phyloP scores from a whole-genome alignment of 1,284 basidiomycete species.

The Grifola frondosa region DNA sequence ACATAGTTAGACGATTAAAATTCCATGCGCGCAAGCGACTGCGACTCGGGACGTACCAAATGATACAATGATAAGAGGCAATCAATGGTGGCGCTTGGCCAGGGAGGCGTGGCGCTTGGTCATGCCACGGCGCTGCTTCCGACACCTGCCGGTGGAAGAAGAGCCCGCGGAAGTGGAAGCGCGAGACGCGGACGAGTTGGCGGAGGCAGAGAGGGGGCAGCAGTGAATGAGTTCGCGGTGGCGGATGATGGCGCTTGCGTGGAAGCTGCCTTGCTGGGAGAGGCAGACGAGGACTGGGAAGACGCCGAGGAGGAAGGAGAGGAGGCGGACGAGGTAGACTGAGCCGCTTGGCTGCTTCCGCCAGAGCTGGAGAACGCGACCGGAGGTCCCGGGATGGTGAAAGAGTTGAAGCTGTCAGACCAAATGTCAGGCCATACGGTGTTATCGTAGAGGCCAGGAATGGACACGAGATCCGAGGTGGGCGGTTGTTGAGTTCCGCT shows the following conservation, averaged over 20 bases:
- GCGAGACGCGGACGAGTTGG: background rate
- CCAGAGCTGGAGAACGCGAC: slow-evolving; percentile 19
- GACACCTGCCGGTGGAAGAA: slow-evolving; percentile 23
- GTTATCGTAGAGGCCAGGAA: slow-evolving; percentile 28
- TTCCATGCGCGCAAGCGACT: too few relatives aligned
- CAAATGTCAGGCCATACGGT: slow-evolving; percentile 31
- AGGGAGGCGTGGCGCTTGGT: slow-evolving; percentile 25
- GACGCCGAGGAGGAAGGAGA: slow-evolving; percentile 7
- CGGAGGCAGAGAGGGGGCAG: slow-evolving; percentile 4
- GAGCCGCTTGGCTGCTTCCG: slow-evolving; percentile 11
- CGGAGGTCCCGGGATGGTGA: slow-evolving; percentile 30
- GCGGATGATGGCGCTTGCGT: slow-evolving; percentile 13
- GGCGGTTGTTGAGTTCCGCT: slow-evolving; percentile 33
- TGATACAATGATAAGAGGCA: slow-evolving; percentile 10
- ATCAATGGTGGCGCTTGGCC: slow-evolving; percentile 28
- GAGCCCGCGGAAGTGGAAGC: slow-evolving; percentile 14
- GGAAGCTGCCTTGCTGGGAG: slow-evolving; percentile 8
- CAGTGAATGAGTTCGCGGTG: slow-evolving; percentile 7
- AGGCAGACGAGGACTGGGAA: slow-evolving; percentile 8
- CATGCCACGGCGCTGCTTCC: slow-evolving; percentile 21
- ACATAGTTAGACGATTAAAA: slow-evolving; percentile 1
- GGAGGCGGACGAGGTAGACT: slow-evolving; percentile 10
- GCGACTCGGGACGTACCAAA: slow-evolving; percentile 1
- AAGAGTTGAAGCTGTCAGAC: slow-evolving; percentile 26
- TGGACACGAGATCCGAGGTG: slow-evolving; percentile 20